Percentiles rank a stretch among this genome's conserved stretches.
These are phyloP conservation scores for Echites panduratus DNA, from an alignment of 257 asterid genomes.

Conservation along the genomic window DNA sequence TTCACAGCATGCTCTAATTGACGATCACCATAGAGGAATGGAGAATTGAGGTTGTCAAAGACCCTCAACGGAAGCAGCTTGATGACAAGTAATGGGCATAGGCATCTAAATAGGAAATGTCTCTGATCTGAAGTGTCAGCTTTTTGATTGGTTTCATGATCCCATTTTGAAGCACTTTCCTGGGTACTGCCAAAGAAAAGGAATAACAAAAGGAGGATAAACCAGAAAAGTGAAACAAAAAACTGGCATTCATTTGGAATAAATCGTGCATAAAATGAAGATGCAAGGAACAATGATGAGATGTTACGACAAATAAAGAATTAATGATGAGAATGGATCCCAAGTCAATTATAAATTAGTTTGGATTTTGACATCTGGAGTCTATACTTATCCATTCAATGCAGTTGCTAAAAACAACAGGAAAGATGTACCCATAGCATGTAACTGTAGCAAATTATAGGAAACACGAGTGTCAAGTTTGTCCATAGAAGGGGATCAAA, in stretches of 20 bases:
- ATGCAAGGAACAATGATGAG: background rate
- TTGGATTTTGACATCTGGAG: background rate
- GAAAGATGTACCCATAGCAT: background rate
- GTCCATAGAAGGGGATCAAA: no score
- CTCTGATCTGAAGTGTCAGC: conserved; percentile 34
- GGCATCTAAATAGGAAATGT: conserved; percentile 52
- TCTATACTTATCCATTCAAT: background rate
- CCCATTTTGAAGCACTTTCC: conserved; percentile 27
- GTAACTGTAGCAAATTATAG: background rate
- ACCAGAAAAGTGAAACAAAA: background rate
- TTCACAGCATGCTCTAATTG: conserved; percentile 23
- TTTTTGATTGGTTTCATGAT: conserved; percentile 24
- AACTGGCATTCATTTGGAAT: background rate
- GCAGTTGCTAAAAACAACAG: no score
- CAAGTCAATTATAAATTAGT: background rate
- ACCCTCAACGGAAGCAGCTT: conserved; percentile 79
- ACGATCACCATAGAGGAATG: conserved; percentile 56
- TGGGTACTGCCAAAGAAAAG: conserved; percentile 27
- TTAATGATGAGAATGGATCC: background rate
- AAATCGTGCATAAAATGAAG: background rate
- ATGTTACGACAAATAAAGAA: background rate
- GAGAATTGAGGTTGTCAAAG: conserved; percentile 61
- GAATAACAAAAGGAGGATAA: background rate
- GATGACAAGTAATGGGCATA: conserved; percentile 86
- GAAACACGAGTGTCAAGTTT: background rate